Percentiles rank a stretch among this genome's conserved stretches.
These are phyloP conservation scores for Elymus sibiricus DNA, from an alignment of 176 grass and related monocot genomes.

Conservation along the genomic window DNA sequence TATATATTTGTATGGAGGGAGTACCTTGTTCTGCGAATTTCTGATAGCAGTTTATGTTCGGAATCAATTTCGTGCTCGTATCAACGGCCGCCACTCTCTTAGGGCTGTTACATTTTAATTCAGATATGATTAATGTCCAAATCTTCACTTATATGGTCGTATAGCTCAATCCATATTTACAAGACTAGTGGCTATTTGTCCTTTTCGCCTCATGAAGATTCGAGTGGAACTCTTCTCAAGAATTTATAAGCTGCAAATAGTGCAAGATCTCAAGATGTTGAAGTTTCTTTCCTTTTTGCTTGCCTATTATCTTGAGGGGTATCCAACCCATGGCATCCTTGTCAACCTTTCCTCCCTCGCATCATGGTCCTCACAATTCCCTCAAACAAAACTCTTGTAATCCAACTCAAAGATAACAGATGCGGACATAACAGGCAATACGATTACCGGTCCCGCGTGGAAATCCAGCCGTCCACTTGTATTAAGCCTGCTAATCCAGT, in stretches of 20 bases:
- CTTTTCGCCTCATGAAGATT: background rate
- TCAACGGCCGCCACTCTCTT: background rate
- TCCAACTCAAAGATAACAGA: background rate
- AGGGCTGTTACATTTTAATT: background rate
- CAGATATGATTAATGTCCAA: background rate
- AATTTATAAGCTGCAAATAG: background rate
- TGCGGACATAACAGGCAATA: background rate
- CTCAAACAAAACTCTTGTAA: conserved; percentile 19
- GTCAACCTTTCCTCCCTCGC: conserved; percentile 16
- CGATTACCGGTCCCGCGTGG: background rate
- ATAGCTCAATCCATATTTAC: background rate
- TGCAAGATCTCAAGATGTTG: background rate
- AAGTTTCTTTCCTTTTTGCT: background rate
- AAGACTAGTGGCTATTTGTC: background rate
- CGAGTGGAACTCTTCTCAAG: background rate
- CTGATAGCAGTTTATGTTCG: too few relatives aligned
- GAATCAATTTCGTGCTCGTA: too few relatives aligned
- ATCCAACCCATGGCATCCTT: background rate
- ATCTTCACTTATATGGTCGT: background rate
- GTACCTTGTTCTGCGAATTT: too few relatives aligned
- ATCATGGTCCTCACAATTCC: conserved; percentile 5
- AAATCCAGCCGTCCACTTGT: background rate
- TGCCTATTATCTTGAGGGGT: background rate
- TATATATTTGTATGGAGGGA: too few relatives aligned
- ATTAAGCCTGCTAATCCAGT: background rate